These are phyloP conservation scores for Lipomyces spencermartinsiae DNA, from an alignment of 805 yeast species.

Conservation along the genomic window DNA sequence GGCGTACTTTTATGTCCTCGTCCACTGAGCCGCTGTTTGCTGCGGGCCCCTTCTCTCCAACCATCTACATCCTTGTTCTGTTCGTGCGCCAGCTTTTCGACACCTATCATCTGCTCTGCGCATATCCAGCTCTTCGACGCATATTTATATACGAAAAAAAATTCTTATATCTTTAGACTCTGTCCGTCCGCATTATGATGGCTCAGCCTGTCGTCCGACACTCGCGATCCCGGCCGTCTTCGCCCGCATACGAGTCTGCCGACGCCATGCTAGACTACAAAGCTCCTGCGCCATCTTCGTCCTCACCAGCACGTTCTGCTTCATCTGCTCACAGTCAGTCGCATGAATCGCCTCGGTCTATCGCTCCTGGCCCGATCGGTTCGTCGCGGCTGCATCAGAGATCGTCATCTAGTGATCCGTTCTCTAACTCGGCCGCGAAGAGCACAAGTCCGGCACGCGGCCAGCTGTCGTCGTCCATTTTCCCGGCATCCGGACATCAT, in stretches of 20 bases:
- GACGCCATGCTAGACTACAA: neutral
- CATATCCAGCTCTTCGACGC: neutral
- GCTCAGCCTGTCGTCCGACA: slow-evolving; percentile 1
- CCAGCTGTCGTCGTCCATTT: neutral
- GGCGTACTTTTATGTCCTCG: neutral
- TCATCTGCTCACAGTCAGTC: neutral
- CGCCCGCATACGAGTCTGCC: neutral
- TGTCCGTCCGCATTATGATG: neutral
- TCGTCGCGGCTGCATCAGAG: neutral
- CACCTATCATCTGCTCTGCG: neutral
- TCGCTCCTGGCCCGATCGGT: neutral
- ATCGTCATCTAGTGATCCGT: neutral
- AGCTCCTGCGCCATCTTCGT: neutral
- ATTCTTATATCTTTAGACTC: neutral
- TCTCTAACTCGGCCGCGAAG: neutral
- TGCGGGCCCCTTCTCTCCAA: neutral
- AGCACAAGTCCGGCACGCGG: neutral
- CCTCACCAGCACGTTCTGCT: neutral
- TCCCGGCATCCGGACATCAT: neutral
- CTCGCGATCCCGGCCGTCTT: slow-evolving; percentile 3
- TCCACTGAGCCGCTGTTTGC: slow-evolving; percentile 4
- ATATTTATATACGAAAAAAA: neutral
- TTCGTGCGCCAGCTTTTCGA: neutral
- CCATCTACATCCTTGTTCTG: neutral
- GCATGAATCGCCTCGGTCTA: neutral